Evolutionary conservation across 176 grass and related monocot genomes (phyloP).

Genomic region (Melocanna baccifera): DNA sequence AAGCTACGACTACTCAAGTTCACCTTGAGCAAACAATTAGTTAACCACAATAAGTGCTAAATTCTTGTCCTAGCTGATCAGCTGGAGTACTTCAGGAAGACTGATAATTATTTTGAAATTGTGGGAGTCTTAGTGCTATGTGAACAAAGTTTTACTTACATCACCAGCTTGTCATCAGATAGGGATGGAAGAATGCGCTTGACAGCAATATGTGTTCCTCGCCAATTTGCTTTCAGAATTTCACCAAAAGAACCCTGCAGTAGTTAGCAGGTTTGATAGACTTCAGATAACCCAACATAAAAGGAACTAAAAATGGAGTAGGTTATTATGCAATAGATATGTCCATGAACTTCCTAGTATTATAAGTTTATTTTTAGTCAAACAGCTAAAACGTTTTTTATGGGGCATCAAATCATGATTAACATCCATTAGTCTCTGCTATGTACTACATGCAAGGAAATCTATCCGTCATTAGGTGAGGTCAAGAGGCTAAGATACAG

Average conservation of each 20-base stretch:
- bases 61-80: neutral
- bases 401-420: slow-evolving; percentile 10
- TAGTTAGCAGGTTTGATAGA: slow-evolving; percentile 24
- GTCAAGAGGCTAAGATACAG: neutral
- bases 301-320: slow-evolving; percentile 2
- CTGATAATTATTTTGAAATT: neutral
- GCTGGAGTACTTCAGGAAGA: neutral
- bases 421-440: slow-evolving; percentile 1
- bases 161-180: slow-evolving; percentile 90
- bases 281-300: slow-evolving; percentile 20
- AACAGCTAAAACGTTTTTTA: neutral
- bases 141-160: slow-evolving; percentile 54
- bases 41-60: neutral
- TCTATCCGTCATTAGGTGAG: neutral
- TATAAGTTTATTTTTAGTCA: neutral
- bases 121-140: neutral
- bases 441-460: neutral
- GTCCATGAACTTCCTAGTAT: neutral
- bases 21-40: neutral
- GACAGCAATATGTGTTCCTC: slow-evolving; percentile 96
- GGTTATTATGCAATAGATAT: neutral
- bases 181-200: slow-evolving; percentile 99
- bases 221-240: slow-evolving; percentile 99
- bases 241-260: slow-evolving; percentile 97
- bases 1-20: neutral